A percentile compares a stretch with the other conserved stretches of the same genome.
Conservation (phyloP, 2,329 filamentous ascomycete genomes). For the Cladophialophora carrionii region DNA sequence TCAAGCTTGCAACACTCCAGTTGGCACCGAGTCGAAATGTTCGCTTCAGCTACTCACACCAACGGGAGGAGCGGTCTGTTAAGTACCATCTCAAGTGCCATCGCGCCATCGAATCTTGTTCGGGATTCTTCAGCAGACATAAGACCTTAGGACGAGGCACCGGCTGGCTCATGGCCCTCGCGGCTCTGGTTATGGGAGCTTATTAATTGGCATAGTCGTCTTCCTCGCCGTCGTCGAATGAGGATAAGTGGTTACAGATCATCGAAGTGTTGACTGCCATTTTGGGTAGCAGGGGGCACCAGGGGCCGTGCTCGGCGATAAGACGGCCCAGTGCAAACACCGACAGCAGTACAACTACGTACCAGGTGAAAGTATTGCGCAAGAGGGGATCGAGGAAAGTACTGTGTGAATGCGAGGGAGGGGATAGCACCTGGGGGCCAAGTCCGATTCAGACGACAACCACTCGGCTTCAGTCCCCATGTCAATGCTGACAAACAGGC, state of each 20-base stretch:
- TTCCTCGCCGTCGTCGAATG: neutral
- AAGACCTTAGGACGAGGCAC: neutral
- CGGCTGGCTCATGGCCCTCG: neutral
- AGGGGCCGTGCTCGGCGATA: neutral
- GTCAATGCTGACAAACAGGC: too few relatives aligned
- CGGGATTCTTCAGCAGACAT: neutral
- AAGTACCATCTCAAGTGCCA: neutral
- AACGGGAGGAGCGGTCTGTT: neutral
- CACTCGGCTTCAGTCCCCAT: too few relatives aligned
- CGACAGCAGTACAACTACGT: too few relatives aligned
- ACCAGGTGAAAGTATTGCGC: too few relatives aligned
- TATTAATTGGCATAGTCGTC: neutral
- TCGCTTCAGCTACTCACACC: neutral
- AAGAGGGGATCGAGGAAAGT: too few relatives aligned
- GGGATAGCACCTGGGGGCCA: too few relatives aligned
- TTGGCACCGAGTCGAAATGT: too few relatives aligned
- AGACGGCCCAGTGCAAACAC: neutral
- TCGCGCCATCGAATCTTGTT: neutral
- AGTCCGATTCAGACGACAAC: too few relatives aligned
- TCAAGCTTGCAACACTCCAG: too few relatives aligned
- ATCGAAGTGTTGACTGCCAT: neutral
- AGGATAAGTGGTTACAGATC: neutral
- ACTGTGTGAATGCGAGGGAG: too few relatives aligned
- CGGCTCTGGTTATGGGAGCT: neutral
- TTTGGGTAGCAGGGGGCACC: neutral